Base-by-base conservation (phyloP, 2,329 filamentous ascomycete species). In the Rutstroemia sp. region DNA sequence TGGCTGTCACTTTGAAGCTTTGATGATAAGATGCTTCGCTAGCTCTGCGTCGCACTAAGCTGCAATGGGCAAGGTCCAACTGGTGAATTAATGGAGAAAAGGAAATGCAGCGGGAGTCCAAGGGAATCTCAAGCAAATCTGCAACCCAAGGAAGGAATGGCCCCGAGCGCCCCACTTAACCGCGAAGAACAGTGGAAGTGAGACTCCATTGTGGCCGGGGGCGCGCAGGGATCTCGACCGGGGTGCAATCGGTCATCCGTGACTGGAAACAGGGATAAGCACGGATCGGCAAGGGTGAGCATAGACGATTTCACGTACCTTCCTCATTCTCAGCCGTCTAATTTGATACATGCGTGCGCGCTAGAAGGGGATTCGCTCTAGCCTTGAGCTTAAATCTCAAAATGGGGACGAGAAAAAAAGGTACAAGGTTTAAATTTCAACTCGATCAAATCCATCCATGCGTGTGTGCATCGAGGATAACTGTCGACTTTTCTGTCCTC, bases 11-110 rank as follows among this genome's bases (percentile, higher is more conserved):
- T 34, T 34, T 34, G 30, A 34, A 34, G 30, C 30, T 34, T 34
- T 34, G 30, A 34, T 34, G 30, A 34, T 34, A 9, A 34, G 30
- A 34, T 34, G 30, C 30, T 12, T 34, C 30, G 30, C 30, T 34
- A 34, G 30, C 30, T 34, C 30, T 34, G 30, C 30, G 30, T 12
- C 30, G 10, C 8, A 12, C 30, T 34, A 34, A 3, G 4, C 41
- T 34, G 12, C 4, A 48, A 34, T 10, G 34, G 46, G 5, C 30
- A 21, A 30, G 30, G 12, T 21, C 37, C 41, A 19, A 25, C 48
- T 54, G 48, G 51, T 49, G 51, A 49, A 49, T 39, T 34, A 49
- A 52, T 54, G 51, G 51, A 54, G 51, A 54, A 39, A 42, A 27
- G 10, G 30, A 34, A 34, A 34, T 34, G 12, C 27, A 30, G 12